These are phyloP conservation scores for Phytopythium aichiense DNA, from an alignment of 352 stramenopile genomes.

Conservation along the genomic window DNA sequence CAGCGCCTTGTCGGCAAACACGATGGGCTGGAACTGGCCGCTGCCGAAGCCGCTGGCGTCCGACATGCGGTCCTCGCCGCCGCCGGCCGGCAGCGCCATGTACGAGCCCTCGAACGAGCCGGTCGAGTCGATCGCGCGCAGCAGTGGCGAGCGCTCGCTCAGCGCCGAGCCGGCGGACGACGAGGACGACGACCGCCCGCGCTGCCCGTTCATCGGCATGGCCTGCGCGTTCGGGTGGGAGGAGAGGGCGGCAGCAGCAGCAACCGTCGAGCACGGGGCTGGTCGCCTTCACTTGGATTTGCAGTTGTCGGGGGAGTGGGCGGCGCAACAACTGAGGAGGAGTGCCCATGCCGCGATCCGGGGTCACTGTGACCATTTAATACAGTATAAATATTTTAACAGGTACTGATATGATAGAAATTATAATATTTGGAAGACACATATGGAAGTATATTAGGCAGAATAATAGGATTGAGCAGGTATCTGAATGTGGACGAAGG, in stretches of 20 bases:
- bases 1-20: slow-evolving; percentile 76
- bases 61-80: slow-evolving; percentile 17
- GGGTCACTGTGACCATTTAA: background rate
- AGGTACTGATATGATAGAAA: background rate
- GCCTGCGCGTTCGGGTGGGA: slow-evolving; percentile 8
- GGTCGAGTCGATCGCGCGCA: slow-evolving; percentile 50
- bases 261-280: too few relatives aligned
- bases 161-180: slow-evolving; percentile 10
- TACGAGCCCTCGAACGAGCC: slow-evolving; percentile 68
- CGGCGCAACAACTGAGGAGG: too few relatives aligned
- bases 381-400: background rate
- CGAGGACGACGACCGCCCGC: slow-evolving; percentile 4
- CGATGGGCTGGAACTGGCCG: slow-evolving; percentile 66
- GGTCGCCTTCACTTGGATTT: too few relatives aligned
- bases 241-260: background rate
- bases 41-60: slow-evolving; percentile 17
- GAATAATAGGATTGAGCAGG: background rate
- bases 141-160: slow-evolving; percentile 64
- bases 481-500: background rate
- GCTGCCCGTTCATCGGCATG: slow-evolving; percentile 7
- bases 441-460: background rate
- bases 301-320: too few relatives aligned
- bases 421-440: too few relatives aligned
- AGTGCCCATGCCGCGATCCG: background rate
- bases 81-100: slow-evolving; percentile 56